These are phyloP conservation scores for Elaeagnus macrophylla DNA, from an alignment of 306 rosid species.

Conservation along the genomic window DNA sequence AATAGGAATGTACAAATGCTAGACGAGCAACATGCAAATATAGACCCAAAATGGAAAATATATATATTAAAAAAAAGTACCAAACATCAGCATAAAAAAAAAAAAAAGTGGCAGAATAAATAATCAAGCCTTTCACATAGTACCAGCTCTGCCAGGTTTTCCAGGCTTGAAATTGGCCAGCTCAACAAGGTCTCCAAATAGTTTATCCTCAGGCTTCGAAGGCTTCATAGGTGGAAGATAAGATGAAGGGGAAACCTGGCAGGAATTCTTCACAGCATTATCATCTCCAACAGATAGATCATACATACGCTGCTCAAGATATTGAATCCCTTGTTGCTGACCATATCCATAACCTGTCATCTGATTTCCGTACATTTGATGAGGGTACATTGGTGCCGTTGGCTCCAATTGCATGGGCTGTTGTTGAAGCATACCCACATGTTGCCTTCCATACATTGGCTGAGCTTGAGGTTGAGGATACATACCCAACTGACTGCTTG, in stretches of 20 bases:
- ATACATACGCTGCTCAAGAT: conserved; percentile 74
- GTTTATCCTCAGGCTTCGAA: conserved; percentile 81
- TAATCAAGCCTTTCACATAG: conserved; percentile 30
- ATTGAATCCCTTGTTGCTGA: conserved; percentile 59
- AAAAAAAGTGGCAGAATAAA: conserved; percentile 12
- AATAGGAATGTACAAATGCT: conserved; percentile 56
- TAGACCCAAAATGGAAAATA: conserved; percentile 24
- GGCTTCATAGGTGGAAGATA: conserved; percentile 59
- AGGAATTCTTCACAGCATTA: conserved; percentile 38
- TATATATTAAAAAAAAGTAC: conserved; percentile 22
- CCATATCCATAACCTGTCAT: conserved; percentile 56
- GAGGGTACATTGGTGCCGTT: conserved; percentile 51
- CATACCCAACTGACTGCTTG: conserved; percentile 49
- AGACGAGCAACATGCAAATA: conserved; percentile 31
- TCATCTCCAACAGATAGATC: conserved; percentile 63
- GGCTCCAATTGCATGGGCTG: conserved; percentile 47
- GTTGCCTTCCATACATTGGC: conserved; percentile 23
- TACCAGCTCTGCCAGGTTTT: conserved; percentile 53
- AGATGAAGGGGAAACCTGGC: conserved; percentile 61
- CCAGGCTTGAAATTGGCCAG: conserved; percentile 71
- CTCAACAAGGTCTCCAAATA: conserved; percentile 92
- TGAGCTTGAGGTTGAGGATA: conserved; percentile 24
- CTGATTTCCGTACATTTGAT: conserved; percentile 74
- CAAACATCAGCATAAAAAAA: conserved; percentile 18
- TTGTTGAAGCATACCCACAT: conserved; percentile 52